Evolutionary conservation across 2,329 filamentous ascomycete genomes (phyloP), one percentile per base, ranked within the genome.

Genomic region (Hysterium pulicare): DNA sequence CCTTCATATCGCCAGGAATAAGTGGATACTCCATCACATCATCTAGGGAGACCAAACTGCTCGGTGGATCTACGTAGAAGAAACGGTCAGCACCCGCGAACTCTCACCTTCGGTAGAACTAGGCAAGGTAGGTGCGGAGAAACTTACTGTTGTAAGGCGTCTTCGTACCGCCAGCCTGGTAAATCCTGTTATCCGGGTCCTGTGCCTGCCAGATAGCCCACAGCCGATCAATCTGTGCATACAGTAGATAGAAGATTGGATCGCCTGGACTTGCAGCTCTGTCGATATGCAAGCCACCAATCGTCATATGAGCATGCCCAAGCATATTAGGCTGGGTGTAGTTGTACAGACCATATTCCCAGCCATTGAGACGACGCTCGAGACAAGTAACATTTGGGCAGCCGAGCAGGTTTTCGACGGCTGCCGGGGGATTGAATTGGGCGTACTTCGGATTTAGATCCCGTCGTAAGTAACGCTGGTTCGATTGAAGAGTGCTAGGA

Each of bases 161-260:
- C 33, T 6, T 26, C 1, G 44, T 36, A 9, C 44, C 44, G 7
- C 35, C 41, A 35, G 44, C 39, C 41, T 47, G 41, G 13, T 30
- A 16, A 8, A 40, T n/a, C 11, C 41, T 35, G 13, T 17, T 22
- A n/a, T n/a, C n/a, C 8, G 33, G 28, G 19, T 44, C 24, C 22
- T 41, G 35, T 8, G 20, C 26, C 32, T 50, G 48, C 48, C 48
- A 50, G 31, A 45, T 49, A 30, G 47, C 40, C 32, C 36, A 50
- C 13, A 43, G 28, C 4, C 48, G 42, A 23, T 50, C 48, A 36
- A 50, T 10, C n/a, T 48, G 38, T 19, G 48, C 43, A 31, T 50
- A 46, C 26, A 49, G 43, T 7, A 49, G 21, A 23, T 24, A 50
- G 40, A 50, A 50, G 3, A 38, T 19, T 13, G 43, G 46, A 38